Evolutionary conservation across 75 land plant genomes (phyloP).

Genomic region (Azolla pinnata): DNA sequence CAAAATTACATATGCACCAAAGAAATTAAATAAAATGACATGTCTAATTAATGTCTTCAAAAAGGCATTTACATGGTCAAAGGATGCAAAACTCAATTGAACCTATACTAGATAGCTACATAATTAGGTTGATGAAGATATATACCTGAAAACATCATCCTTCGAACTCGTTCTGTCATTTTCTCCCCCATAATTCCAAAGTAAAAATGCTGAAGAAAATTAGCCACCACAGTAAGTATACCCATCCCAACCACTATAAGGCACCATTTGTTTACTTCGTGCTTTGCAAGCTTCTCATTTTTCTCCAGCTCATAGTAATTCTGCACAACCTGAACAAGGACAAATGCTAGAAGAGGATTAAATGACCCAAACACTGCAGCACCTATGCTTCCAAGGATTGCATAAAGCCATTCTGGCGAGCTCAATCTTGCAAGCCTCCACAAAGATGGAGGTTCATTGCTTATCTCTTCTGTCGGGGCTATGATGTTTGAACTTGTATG

Average conservation of each 20-base stretch:
- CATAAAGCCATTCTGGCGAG: constrained; percentile 96
- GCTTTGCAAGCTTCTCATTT: constrained; percentile 18
- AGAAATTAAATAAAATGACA: no score
- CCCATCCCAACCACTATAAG: constrained; percentile 84
- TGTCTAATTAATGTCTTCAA: no score
- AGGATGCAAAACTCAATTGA: no score
- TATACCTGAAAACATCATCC: constrained; percentile 99
- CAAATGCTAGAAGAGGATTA: constrained; percentile 95
- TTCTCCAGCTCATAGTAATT: constrained; percentile 46
- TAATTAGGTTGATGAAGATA: neutral
- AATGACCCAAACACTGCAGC: constrained; percentile 98
- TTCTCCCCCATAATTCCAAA: constrained; percentile 99
- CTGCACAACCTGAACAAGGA: constrained; percentile 60
- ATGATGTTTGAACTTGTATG: constrained; percentile 5
- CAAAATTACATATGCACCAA: no score
- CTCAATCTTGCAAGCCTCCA: constrained; percentile 87
- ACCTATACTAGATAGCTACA: neutral
- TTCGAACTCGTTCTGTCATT: constrained; percentile 96
- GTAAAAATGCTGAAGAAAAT: constrained; percentile 97
- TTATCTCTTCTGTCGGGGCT: constrained; percentile 21
- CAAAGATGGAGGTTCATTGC: constrained; percentile 53
- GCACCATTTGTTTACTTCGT: constrained; percentile 85
- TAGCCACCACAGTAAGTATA: constrained; percentile 78
- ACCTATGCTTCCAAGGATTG: constrained; percentile 90
- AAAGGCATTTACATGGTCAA: no score